Evolutionary conservation across 495 filamentous ascomycete species (phyloP).

Genomic region (Aspergillus coremiiformis): DNA sequence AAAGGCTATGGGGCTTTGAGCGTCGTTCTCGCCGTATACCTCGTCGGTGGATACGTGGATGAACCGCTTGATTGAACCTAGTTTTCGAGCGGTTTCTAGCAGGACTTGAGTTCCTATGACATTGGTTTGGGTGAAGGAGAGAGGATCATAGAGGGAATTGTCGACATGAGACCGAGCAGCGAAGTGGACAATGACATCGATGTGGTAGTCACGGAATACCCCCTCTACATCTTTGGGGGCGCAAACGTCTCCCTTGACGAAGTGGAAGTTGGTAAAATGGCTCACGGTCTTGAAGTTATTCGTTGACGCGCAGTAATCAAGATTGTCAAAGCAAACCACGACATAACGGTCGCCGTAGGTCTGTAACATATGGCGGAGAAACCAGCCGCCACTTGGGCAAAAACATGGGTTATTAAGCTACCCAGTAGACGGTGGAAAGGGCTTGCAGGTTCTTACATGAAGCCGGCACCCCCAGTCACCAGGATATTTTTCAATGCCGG

Average conservation of each 20-base stretch:
- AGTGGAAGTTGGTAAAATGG: constrained; percentile 57
- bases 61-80: constrained; percentile 52
- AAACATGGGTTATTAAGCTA: no score
- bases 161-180: constrained; percentile 72
- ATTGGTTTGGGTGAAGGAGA: constrained; percentile 62
- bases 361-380: not conserved
- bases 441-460: constrained; percentile 3
- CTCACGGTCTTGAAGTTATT: not conserved
- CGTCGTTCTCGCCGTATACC: constrained; percentile 68
- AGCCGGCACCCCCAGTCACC: constrained; percentile 10
- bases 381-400: not conserved
- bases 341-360: not conserved
- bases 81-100: constrained; percentile 57
- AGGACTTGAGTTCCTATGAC: constrained; percentile 68
- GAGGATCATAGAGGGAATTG: constrained; percentile 63
- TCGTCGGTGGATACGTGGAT: constrained; percentile 73
- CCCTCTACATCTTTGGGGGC: constrained; percentile 52
- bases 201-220: constrained; percentile 51
- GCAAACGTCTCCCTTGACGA: constrained; percentile 65
- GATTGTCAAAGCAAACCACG: not conserved
- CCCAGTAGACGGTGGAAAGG: no score
- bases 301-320: constrained; percentile 1
- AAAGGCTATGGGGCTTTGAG: constrained; percentile 16
- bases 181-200: constrained; percentile 72
- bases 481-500: constrained; percentile 1